Base-by-base conservation (phyloP, 352 stramenopile genomes). In the Peronospora farinosa region DNA sequence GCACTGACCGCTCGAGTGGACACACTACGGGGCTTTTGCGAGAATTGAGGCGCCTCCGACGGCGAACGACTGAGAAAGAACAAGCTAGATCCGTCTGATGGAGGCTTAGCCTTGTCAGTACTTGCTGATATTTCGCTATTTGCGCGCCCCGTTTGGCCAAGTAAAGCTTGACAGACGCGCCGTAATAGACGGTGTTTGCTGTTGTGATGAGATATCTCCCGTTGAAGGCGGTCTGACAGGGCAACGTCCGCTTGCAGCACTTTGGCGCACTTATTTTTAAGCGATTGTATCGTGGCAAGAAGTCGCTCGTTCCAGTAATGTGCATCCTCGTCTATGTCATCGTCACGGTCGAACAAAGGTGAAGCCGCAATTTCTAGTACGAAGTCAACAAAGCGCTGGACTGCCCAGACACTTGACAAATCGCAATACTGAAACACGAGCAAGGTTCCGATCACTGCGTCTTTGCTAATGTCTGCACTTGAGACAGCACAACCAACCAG, bases 251-350 rank as follows among this genome's bases (percentile, higher is more conserved):
- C 51, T 16, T 61, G 55, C 8, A 80, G 30, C 13, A 63, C 46
- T 13, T 52, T 52, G 1, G 46, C 50, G 15, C 67, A 74, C 41
- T 78, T 80, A n/a, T 54, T 50, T 5, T 60, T 61, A 3, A 80
- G 47, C n/a, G 36, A 31, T 43, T 25, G 39, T 16, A 61, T 38
- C 17, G 37, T 46, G 7, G 28, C 33, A 47, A 71, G 30, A 45
- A 67, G 40, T 17, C 9, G 37, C 33, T 65, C 45, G 23, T 47
- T 23, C 51, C 43, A 62, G 10, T 11, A 56, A 12, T 63, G 35
- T 3, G 12, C 25, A 3, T 47, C 23, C 9, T 35, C 30, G 13
- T 42, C 32, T 11, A 21, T 17, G 33, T 42, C 30, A n/a, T 48
- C 30, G 12, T 17, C 48, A 13, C 27, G 37, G 2, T 48, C 31